Conservation (phyloP, 2,329 filamentous ascomycete genomes). For the Aphanoascus verrucosus region DNA sequence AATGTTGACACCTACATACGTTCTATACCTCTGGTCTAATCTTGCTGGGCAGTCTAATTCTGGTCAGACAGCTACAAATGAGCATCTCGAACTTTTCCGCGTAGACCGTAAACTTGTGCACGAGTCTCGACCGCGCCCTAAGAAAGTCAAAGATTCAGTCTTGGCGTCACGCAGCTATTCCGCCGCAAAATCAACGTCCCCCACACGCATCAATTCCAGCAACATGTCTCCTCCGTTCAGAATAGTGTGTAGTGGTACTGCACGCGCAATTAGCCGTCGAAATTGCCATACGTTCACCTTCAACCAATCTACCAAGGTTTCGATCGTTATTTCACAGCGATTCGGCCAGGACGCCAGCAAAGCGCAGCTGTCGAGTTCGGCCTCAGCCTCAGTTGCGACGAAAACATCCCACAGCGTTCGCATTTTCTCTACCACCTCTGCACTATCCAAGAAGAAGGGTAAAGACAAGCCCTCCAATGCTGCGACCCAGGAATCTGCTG, state of each 20-base stretch:
- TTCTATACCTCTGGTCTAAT: no score
- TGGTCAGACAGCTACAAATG: no score
- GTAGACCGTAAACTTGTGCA: no score
- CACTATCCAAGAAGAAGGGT: constrained; percentile 39
- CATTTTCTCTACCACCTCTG: constrained; percentile 35
- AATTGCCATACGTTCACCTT: not conserved
- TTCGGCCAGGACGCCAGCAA: not conserved
- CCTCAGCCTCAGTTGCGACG: not conserved
- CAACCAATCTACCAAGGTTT: not conserved
- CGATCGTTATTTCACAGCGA: not conserved
- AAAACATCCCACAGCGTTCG: not conserved
- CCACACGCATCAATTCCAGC: not conserved
- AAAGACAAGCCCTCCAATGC: constrained; percentile 41
- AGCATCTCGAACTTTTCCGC: no score
- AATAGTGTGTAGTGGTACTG: constrained; percentile 1
- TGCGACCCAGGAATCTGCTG: constrained; percentile 21
- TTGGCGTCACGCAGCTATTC: not conserved
- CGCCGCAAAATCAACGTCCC: not conserved
- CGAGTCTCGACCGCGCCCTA: no score
- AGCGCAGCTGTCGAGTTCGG: not conserved
- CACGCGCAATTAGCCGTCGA: not conserved
- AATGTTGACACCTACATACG: no score
- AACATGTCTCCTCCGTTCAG: constrained; percentile 3
- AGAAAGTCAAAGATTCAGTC: not conserved
- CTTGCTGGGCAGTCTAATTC: no score